phyloP scores from a whole-genome alignment of 1,139 yeast species.

The Taiozyma sp. region DNA sequence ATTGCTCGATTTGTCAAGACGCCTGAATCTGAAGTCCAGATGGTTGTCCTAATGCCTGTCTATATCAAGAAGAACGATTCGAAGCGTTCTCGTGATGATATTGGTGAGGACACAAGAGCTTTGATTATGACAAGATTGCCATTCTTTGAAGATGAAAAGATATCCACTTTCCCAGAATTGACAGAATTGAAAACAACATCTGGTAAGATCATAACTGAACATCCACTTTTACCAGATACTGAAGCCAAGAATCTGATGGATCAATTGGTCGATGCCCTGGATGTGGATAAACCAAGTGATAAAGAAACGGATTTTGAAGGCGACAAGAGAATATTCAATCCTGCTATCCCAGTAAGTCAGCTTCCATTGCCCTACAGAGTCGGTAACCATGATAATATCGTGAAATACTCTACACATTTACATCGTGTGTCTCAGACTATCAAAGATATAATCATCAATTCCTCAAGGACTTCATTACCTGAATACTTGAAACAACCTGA shows the following conservation, averaged over 20 bases:
- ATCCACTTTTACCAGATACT: constrained; percentile 27
- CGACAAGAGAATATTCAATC: constrained; percentile 24
- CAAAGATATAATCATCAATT: constrained; percentile 10
- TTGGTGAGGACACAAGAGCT: constrained; percentile 16
- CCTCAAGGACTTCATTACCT: constrained; percentile 7
- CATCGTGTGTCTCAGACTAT: constrained; percentile 13
- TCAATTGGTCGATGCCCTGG: constrained; percentile 33
- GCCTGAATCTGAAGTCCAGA: constrained; percentile 40
- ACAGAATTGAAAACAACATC: constrained; percentile 30
- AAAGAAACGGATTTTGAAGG: constrained; percentile 17
- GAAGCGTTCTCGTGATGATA: constrained; percentile 16
- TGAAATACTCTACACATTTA: constrained; percentile 14
- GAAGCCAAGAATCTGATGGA: constrained; percentile 36
- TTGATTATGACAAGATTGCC: constrained; percentile 53
- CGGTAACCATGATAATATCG: constrained; percentile 13
- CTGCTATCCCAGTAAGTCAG: constrained; percentile 20
- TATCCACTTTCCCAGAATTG: constrained; percentile 54
- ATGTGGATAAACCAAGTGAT: constrained; percentile 24
- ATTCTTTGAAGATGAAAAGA: constrained; percentile 69
- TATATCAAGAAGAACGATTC: constrained; percentile 21
- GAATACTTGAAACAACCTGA: constrained; percentile 12
- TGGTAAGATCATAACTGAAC: constrained; percentile 28
- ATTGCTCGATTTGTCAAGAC: constrained; percentile 58
- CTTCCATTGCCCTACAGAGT: constrained; percentile 9
- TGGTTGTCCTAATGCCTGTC: constrained; percentile 55